These are phyloP conservation scores for Nothophaeocryptopus gaeumannii DNA, from an alignment of 2,329 filamentous ascomycete species.

Conservation along the genomic window DNA sequence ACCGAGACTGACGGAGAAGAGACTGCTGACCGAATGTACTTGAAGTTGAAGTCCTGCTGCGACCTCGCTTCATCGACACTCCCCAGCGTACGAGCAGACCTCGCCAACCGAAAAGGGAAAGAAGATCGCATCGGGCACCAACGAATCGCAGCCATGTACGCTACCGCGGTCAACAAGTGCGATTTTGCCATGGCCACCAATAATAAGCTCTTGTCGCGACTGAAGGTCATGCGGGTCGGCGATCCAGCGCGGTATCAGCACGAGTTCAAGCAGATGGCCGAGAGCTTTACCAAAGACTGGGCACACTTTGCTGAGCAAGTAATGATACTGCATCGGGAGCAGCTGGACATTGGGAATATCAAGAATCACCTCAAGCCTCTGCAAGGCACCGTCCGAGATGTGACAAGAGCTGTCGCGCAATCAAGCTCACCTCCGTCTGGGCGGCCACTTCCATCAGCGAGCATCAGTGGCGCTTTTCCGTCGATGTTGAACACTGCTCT, in stretches of 20 bases:
- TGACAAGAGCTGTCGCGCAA: conserved; percentile 66
- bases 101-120: conserved; percentile 61
- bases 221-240: conserved; percentile 79
- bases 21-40: conserved; percentile 77
- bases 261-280: conserved; percentile 69
- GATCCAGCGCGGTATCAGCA: conserved; percentile 69
- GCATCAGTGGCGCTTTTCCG: conserved; percentile 23
- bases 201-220: conserved; percentile 66
- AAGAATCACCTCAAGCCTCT: conserved; percentile 73
- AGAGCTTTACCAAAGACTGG: conserved; percentile 69
- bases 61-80: conserved; percentile 70
- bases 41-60: conserved; percentile 70
- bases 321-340: conserved; percentile 43
- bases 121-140: conserved; percentile 52
- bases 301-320: conserved; percentile 62
- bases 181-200: conserved; percentile 69
- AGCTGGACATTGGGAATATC: conserved; percentile 58
- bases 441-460: conserved; percentile 15
- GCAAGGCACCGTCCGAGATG: conserved; percentile 79
- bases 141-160: conserved; percentile 59
- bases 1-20: conserved; percentile 73
- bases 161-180: conserved; percentile 68
- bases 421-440: conserved; percentile 67
- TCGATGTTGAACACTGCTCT: conserved; percentile 26
- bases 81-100: conserved; percentile 66